Base-by-base conservation (phyloP, 768 basidiomycete genomes). In the Leccinum uliginosum region DNA sequence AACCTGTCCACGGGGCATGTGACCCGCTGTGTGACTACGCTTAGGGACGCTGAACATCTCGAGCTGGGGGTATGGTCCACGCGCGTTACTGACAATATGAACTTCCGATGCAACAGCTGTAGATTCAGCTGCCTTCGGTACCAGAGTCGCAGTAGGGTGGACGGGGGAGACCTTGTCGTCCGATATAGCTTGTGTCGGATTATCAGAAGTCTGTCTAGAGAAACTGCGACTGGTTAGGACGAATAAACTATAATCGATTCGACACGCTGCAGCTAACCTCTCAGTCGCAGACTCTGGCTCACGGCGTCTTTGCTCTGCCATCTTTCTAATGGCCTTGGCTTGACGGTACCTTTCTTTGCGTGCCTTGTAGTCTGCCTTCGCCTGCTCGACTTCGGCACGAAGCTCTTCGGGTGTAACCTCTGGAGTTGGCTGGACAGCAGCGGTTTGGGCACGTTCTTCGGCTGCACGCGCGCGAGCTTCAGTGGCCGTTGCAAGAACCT, bases 271-370 rank as follows among this genome's bases (percentile, higher is more conserved):
- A 32, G 15, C 62, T 21, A 51, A 73, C 71, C 68, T 75, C 44
- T 66, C 74, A 27, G 35, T 59, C 19, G 62, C 51, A 34, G 65
- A 62, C 43, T 58, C 64, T 9, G 63, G 62, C 7, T 53, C 60
- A 27, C 49, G 59, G 29, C 55, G 56, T 46, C 62, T 65, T 48
- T 72, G 73, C 53, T 70, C 71, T 55, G 73, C 75, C 60, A 72
- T 75, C 61, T 68, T 77, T 55, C 76, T 79, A 24, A 74, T 73
- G 49, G 83, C 81, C 52, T 82, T 78, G 52, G 84, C 82, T 61
- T 73, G 73, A 27, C 87, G 80, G 62, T 89, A 89, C 23, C 75
- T 75, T 62, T 88, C 87, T 65, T 91, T 91, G 70, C 84, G 81
- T 1, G 76, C 77, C 70, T 82, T 87, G 69, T 91, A 91, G 23